Evolutionary conservation across 2,329 filamentous ascomycete species (phyloP), one percentile per base, ranked within the genome.

Genomic region (Neofusicoccum sp.): DNA sequence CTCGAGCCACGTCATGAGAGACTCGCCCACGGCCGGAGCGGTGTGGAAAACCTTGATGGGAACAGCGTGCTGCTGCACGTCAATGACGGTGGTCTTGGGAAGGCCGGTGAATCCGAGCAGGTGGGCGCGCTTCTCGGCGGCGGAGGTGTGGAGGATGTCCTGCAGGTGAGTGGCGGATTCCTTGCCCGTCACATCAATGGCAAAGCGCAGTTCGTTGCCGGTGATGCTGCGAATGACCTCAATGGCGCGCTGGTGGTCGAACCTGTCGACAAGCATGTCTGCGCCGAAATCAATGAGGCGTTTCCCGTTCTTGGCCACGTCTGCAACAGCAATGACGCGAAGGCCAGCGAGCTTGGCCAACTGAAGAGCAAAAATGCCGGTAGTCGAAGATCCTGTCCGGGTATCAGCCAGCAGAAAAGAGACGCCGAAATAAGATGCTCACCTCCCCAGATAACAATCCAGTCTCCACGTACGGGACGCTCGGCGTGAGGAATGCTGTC

Each of bases 31-130:
- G 1, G 80, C 79, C 0, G 86, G 83, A 0, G 87, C 81, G 64
- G 89, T 86, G 70, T 93, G 90, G 70, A 91, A 93, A 3, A 91
- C 70, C 74, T 93, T 93, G 65, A 93, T 90, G 0, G 90, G 90
- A 0, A 93, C 87, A 0, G 81, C 85, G 69, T 92, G 89, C 63
- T 87, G 83, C 5, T 79, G 72, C 0, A 87, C 78, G 0, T 81
- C 81, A 0, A 78, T 75, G 0, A 75, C 73, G 1, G 76, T 74
- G 3, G 77, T 77, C 70, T 90, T 91, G 0, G 90, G 90, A 3
- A 91, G 67, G 0, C 89, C 89, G 0, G 86, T 86, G 48, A 93
- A 69, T 0, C 89, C 89, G 0, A 92, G 81, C 0, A 93, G 77
- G 73, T 93, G 90, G 6, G 69, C 68, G 2, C 65, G 67, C 61